A percentile compares a stretch with the other conserved stretches of the same genome.
Evolutionary conservation across 2,329 filamentous ascomycete species (phyloP).

Genomic region (Moelleriella libera): DNA sequence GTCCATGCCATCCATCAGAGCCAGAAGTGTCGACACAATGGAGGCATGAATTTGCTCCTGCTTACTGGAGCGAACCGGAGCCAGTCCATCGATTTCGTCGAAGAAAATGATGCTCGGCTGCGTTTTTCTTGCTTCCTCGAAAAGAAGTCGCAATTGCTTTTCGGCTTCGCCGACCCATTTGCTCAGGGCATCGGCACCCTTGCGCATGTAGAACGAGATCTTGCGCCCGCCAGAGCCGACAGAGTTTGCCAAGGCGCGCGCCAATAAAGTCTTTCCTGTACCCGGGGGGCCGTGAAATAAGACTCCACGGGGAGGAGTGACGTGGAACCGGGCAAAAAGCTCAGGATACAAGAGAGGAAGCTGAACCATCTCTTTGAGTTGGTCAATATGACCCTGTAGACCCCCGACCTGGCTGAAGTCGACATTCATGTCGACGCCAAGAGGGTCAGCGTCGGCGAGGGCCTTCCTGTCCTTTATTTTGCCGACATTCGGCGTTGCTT

Average conservation of each 20-base stretch:
- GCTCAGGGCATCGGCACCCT: slow-evolving; percentile 91
- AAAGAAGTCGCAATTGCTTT: slow-evolving; percentile 81
- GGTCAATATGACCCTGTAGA: slow-evolving; percentile 84
- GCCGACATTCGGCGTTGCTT: slow-evolving; percentile 64
- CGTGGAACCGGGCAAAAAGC: slow-evolving; percentile 79
- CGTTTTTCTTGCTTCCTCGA: slow-evolving; percentile 88
- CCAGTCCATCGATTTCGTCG: slow-evolving; percentile 94
- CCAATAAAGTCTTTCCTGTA: slow-evolving; percentile 94
- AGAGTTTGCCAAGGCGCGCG: slow-evolving; percentile 81
- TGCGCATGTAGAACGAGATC: slow-evolving; percentile 98
- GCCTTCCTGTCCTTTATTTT: slow-evolving; percentile 89
- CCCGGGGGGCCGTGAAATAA: slow-evolving; percentile 94
- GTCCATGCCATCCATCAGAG: slow-evolving; percentile 96
- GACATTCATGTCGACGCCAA: slow-evolving; percentile 84
- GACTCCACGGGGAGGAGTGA: slow-evolving; percentile 87
- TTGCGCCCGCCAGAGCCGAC: slow-evolving; percentile 81
- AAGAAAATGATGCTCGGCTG: slow-evolving; percentile 99
- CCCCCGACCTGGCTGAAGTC: slow-evolving; percentile 93
- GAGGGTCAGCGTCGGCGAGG: slow-evolving; percentile 82
- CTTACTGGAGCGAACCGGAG: slow-evolving; percentile 91
- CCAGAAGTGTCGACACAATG: slow-evolving; percentile 87
- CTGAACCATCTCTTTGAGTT: slow-evolving; percentile 97
- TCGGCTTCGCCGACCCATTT: slow-evolving; percentile 99
- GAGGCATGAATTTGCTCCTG: slow-evolving; percentile 98
- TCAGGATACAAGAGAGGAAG: slow-evolving; percentile 90